phyloP scores from a whole-genome alignment of 2,329 filamentous ascomycete genomes.

The Bipolaris victoriae region DNA sequence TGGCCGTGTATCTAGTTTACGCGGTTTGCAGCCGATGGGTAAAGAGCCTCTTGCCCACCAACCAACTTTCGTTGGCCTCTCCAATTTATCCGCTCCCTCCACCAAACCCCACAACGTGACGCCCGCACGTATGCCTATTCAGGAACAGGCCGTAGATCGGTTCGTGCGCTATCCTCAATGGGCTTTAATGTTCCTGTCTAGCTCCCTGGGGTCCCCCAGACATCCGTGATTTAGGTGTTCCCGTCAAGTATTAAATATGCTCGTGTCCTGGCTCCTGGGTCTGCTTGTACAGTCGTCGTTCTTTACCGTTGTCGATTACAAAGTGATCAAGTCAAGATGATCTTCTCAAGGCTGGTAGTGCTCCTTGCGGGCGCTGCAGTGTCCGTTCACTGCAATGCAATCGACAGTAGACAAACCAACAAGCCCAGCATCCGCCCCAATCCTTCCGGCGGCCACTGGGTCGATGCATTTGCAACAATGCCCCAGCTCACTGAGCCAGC shows the following conservation, averaged over 20 bases:
- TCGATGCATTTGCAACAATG: constrained; percentile 70
- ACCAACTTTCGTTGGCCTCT: constrained; percentile 30
- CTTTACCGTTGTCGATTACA: not conserved
- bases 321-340: constrained; percentile 17
- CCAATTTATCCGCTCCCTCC: constrained; percentile 44
- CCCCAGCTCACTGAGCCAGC: constrained; percentile 67
- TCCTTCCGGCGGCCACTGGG: constrained; percentile 58
- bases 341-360: constrained; percentile 20
- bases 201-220: constrained; percentile 23
- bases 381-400: constrained; percentile 15
- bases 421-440: constrained; percentile 25
- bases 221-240: constrained; percentile 23
- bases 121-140: constrained; percentile 17
- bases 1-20: constrained; percentile 14
- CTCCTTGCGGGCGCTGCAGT: constrained; percentile 21
- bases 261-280: not conserved
- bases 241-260: constrained; percentile 24
- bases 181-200: constrained; percentile 27
- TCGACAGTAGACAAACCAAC: not conserved
- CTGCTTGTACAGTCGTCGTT: not conserved
- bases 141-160: constrained; percentile 26
- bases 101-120: constrained; percentile 31
- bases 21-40: constrained; percentile 25
- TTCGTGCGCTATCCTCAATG: constrained; percentile 15
- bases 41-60: constrained; percentile 29